Conservation (phyloP, 2,329 filamentous ascomycete genomes). For the Pseudomassariella vexata region DNA sequence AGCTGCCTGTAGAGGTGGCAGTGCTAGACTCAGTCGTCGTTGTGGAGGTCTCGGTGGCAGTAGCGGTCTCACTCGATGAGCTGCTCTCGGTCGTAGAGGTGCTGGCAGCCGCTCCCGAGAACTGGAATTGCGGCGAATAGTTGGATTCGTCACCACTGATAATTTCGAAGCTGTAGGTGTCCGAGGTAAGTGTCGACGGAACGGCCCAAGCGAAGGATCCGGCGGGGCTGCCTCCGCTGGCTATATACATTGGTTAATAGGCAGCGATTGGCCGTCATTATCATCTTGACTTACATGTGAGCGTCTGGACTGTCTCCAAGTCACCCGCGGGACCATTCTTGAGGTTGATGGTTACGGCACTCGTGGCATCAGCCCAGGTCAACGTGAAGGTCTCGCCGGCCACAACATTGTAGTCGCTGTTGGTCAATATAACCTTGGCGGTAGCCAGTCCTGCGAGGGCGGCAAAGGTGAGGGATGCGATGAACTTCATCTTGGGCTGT, state of each 20-base stretch:
- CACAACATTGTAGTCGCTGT: slow-evolving; percentile 27
- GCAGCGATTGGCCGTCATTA: too few species aligned
- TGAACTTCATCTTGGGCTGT: slow-evolving; percentile 28
- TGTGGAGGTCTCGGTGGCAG: slow-evolving; percentile 9
- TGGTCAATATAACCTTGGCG: slow-evolving; percentile 27
- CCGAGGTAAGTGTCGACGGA: slow-evolving; percentile 27
- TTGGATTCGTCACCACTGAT: slow-evolving; percentile 32
- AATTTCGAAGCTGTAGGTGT: slow-evolving; percentile 41
- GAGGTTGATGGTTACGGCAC: slow-evolving; percentile 36
- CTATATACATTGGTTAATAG: slow-evolving; percentile 19
- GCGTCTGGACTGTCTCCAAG: slow-evolving; percentile 27
- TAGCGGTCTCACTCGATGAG: too few species aligned
- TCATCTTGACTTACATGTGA: slow-evolving; percentile 29
- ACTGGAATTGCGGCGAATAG: slow-evolving; percentile 36
- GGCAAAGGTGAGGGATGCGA: slow-evolving; percentile 22
- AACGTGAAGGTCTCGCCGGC: slow-evolving; percentile 36
- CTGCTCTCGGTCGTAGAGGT: slow-evolving; percentile 9
- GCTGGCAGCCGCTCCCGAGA: slow-evolving; percentile 20
- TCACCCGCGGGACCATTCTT: slow-evolving; percentile 29
- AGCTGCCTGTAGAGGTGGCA: slow-evolving; percentile 8
- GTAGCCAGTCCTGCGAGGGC: slow-evolving; percentile 23
- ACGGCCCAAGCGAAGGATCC: slow-evolving; percentile 33
- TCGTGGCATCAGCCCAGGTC: slow-evolving; percentile 33
- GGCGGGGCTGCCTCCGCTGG: slow-evolving; percentile 24
- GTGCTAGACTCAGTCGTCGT: slow-evolving; percentile 10